Percentiles rank a stretch among this genome's conserved stretches.
Conservation (phyloP, 768 basidiomycete species). For the Boletus bicolor region DNA sequence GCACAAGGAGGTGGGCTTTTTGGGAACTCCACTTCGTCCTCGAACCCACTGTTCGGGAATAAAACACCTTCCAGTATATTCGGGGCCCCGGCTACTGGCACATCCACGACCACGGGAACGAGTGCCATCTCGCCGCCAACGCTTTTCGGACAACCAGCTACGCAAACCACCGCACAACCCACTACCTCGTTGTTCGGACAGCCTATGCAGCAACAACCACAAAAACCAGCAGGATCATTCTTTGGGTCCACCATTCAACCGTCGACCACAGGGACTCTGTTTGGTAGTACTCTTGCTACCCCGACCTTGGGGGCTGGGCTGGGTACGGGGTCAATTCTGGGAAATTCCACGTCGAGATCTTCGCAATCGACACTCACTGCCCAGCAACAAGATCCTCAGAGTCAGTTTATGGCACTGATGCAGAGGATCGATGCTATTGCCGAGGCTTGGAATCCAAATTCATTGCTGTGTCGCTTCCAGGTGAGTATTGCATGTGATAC, state of each 20-base stretch:
- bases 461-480: conserved; percentile 76
- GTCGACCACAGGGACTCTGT: conserved; percentile 31
- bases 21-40: conserved; percentile 24
- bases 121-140: conserved; percentile 22
- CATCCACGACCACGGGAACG: neutral
- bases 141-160: conserved; percentile 31
- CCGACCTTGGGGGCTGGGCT: conserved; percentile 33
- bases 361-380: conserved; percentile 40
- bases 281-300: conserved; percentile 33
- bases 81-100: conserved; percentile 28
- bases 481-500: conserved; percentile 33
- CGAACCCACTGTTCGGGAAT: conserved; percentile 37
- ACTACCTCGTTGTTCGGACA: conserved; percentile 21
- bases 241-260: conserved; percentile 32
- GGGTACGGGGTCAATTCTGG: conserved; percentile 22
- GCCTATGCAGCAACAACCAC: conserved; percentile 21
- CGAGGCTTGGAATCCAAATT: conserved; percentile 67
- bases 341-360: conserved; percentile 29
- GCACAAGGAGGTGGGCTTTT: conserved; percentile 24
- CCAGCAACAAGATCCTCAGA: conserved; percentile 57
- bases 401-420: conserved; percentile 50
- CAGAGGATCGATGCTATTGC: conserved; percentile 63
- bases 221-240: conserved; percentile 25
- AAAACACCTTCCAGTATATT: conserved; percentile 29
- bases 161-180: conserved; percentile 18